Evolutionary conservation across 2,329 filamentous ascomycete species (phyloP), one percentile per base, ranked within the genome.

Genomic region (Dothiorella sarmentorum): DNA sequence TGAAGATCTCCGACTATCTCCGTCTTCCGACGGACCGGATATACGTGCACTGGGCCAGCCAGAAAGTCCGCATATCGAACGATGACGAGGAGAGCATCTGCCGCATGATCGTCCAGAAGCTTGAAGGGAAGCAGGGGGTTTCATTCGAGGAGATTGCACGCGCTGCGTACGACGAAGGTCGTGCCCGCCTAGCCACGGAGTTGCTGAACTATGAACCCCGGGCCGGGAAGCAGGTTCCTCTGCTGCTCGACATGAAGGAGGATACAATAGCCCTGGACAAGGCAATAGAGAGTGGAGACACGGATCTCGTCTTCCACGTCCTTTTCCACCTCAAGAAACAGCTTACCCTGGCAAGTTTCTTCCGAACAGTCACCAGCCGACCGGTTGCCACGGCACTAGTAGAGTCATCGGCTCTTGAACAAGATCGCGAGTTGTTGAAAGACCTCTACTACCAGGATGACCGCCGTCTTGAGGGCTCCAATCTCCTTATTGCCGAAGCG

Each of bases 391-490:
- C 90, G 2, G 90, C 94, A 0, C 82, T 99, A 10, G 90, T 99
- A 22, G 94, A 99, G 73, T 84, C 91, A 1, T 88, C 87, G 0
- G 93, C 94, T 0, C 80, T 82, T 52, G 85, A 90, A 52, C 88
- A 96, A 67, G 91, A 96, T 66, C 82, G 84, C 0, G 85, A 89
- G 56, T 74, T 99, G 20, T 83, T 99, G 24, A 99, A 97, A 68
- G 94, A 97, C 69, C 79, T 99, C 3, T 99, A 94, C 76, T 99
- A 99, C 71, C 94, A 97, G 75, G 94, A 97, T 67, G 94, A 99
- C 71, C 85, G 93, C 4, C 85, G 92, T 3, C 78, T 91, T 4
- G 94, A 97, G 63, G 91, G 94, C 3, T 89, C 93, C 0, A 89
- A 91, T 60, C 85, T 99, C 2, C 89, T 97, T 60, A 78, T 99